Conservation (phyloP, 2,329 filamentous ascomycete genomes). For the Cladosporium oxysporum region DNA sequence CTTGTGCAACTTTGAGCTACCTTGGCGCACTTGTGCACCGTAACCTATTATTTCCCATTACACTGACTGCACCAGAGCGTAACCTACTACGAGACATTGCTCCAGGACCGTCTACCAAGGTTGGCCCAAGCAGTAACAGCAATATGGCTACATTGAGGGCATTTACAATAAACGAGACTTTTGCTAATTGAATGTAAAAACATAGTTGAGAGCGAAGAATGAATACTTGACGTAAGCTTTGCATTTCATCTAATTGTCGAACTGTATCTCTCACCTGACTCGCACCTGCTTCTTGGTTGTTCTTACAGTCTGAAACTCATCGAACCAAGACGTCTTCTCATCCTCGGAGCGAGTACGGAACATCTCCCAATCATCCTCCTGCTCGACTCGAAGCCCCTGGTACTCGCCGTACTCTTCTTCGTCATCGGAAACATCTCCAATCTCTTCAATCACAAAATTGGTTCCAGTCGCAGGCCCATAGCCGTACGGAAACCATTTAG, state of each 20-base stretch:
- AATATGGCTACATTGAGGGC: too few relatives aligned
- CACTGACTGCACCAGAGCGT: too few relatives aligned
- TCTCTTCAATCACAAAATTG: constrained; percentile 49
- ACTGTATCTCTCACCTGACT: neutral
- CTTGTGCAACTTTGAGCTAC: neutral
- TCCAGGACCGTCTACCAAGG: too few relatives aligned
- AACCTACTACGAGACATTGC: too few relatives aligned
- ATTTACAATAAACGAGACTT: neutral
- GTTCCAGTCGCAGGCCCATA: constrained; percentile 48
- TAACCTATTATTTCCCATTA: too few relatives aligned
- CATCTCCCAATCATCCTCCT: constrained; percentile 9
- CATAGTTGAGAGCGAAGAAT: neutral
- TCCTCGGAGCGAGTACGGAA: constrained; percentile 3
- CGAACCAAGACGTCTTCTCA: constrained; percentile 25
- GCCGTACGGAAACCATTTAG: constrained; percentile 52
- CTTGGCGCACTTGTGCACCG: neutral
- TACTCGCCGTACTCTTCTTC: constrained; percentile 20
- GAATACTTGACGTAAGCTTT: neutral
- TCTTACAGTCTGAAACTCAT: constrained; percentile 25
- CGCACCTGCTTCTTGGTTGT: constrained; percentile 18
- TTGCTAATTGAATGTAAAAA: neutral
- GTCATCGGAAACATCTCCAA: constrained; percentile 41
- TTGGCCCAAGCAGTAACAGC: too few relatives aligned
- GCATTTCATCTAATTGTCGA: neutral
- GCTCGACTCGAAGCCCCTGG: constrained; percentile 21